A percentile compares a stretch with the other conserved stretches of the same genome.
Evolutionary conservation across 2,329 filamentous ascomycete species (phyloP).

Genomic region (Calonectria multiphialidica): DNA sequence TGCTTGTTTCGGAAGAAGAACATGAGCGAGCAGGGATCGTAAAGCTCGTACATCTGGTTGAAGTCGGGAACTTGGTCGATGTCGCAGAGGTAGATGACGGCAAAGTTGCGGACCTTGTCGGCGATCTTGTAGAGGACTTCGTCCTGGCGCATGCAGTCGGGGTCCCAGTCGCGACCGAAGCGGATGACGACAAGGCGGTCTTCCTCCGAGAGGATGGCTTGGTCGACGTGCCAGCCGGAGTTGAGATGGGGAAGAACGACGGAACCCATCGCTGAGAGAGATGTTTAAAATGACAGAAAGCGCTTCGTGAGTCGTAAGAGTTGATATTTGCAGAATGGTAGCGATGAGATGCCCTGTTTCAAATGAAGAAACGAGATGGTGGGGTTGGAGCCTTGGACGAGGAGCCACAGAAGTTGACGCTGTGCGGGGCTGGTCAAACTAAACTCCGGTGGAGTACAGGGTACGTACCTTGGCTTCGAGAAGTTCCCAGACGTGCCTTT

Average conservation of each 20-base stretch:
- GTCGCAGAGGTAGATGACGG: constrained; percentile 93
- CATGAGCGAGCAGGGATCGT: constrained; percentile 95
- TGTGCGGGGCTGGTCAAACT: not conserved
- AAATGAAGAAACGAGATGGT: not conserved
- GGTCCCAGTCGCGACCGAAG: constrained; percentile 89
- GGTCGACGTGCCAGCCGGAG: constrained; percentile 98
- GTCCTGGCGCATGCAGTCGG: constrained; percentile 80
- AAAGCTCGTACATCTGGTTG: constrained; percentile 94
- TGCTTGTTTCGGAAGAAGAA: constrained; percentile 98
- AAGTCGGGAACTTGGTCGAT: constrained; percentile 92
- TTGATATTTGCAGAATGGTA: not conserved
- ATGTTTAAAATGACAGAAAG: not conserved
- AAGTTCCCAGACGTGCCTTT: not conserved
- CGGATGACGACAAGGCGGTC: constrained; percentile 94
- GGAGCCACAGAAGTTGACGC: not conserved
- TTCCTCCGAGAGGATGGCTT: constrained; percentile 89
- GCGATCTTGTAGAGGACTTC: constrained; percentile 96
- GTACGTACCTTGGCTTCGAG: not conserved
- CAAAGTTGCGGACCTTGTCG: constrained; percentile 93
- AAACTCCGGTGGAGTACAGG: not conserved
- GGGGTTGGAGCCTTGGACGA: not conserved
- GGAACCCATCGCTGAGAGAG: constrained; percentile 70
- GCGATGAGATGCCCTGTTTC: not conserved
- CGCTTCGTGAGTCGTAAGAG: not conserved
- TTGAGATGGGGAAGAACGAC: constrained; percentile 92